Conservation (phyloP, 306 rosid genomes). For the Dryas octopetala region DNA sequence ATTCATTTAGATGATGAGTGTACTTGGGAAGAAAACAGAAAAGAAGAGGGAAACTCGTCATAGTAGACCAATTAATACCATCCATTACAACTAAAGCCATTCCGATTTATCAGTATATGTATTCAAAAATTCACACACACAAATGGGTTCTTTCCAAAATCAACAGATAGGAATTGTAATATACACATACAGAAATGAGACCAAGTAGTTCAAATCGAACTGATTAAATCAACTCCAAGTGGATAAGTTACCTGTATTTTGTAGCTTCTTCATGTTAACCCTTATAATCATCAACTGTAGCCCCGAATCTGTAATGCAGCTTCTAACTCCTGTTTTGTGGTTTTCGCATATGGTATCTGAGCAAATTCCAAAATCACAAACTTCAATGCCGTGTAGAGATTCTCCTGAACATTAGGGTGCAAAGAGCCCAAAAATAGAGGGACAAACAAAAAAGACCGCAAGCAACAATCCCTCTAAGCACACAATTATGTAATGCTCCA, state of each 20-base stretch:
- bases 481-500: slow-evolving; percentile 23
- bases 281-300: slow-evolving; percentile 23
- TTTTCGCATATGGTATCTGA: slow-evolving; percentile 14
- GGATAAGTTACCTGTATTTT: slow-evolving; percentile 16
- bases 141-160: slow-evolving; percentile 25
- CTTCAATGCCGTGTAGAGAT: slow-evolving; percentile 19
- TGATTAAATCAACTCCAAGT: slow-evolving; percentile 16
- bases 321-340: slow-evolving; percentile 24
- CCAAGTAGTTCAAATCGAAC: slow-evolving; percentile 33
- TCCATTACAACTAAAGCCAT: slow-evolving; percentile 7
- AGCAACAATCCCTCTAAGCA: slow-evolving; percentile 26
- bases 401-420: slow-evolving; percentile 8
- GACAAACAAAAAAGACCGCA: slow-evolving; percentile 13
- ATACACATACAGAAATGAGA: slow-evolving; percentile 29
- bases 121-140: slow-evolving; percentile 13
- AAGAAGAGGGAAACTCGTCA: background rate
- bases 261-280: slow-evolving; percentile 30
- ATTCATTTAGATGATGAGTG: too few species aligned
- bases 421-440: slow-evolving; percentile 6
- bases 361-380: slow-evolving; percentile 20
- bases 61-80: background rate
- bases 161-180: slow-evolving; percentile 21
- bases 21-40: background rate
- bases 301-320: slow-evolving; percentile 14
- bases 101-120: slow-evolving; percentile 15